Base-by-base conservation (phyloP, 2,329 filamentous ascomycete genomes). In the Penicillium rolfsii region DNA sequence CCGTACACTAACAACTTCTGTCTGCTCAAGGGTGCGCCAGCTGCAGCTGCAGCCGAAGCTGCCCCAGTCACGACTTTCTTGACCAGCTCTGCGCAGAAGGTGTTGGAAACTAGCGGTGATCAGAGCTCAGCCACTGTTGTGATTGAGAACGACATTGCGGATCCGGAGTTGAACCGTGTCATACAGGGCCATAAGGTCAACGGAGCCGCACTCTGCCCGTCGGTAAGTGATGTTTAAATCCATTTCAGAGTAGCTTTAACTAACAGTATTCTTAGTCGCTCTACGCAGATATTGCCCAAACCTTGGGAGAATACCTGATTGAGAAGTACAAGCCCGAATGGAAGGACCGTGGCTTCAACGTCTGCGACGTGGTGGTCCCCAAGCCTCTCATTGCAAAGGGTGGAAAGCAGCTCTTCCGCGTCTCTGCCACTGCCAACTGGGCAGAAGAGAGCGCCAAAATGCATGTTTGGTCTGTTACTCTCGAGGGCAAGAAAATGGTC, bases 361-460 rank as follows among this genome's bases (percentile, higher is more conserved):
- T 78, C 12, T 73, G 71, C 56, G 65, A 76, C 9, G 70, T 79
- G 64, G 64, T 67, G 8, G 73, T 79, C 9, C 68, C 73, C 2
- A 76, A 76, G 58, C 86, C 89, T 36, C 80, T 93, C 61, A 89
- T 93, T 53, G 70, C 74, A 22, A 75, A 76, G 60, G 70, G 68
- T n/a, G 76, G 75, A 22, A 70, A 74, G 52, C 75, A 78, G 48
- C 71, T 74, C 1, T 73, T 79, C 66, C 74, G 73, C 24, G 68
- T 75, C 16, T 73, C 71, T 19, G 75, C 75, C n/a, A 74, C 69
- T 12, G 70, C 72, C 16, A 73, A 77, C 55, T 77, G 76, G 73
- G 66, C 66, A 8, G 67, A 72, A 3, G 72, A 74, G 59, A 70
- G 60, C 28, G 71, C 71, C 16, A 59, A 70, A 2, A 61, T 79